A percentile compares a stretch with the other conserved stretches of the same genome.
Evolutionary conservation across 129 eudicot species (phyloP).

Genomic region (Flaveria sonorensis): DNA sequence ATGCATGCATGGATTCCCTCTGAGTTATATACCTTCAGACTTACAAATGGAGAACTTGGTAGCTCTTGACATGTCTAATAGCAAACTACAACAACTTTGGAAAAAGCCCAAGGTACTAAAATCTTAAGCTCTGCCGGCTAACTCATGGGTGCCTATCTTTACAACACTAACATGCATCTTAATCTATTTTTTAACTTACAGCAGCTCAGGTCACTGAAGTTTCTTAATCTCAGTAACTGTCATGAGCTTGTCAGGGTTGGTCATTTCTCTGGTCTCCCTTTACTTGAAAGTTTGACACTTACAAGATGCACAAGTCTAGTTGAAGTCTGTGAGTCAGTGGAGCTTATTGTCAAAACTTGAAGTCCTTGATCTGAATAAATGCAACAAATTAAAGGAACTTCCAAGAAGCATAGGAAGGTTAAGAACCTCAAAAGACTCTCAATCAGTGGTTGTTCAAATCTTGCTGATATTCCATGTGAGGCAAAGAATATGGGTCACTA

Average conservation of each 20-base stretch:
- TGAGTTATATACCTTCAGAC: slow-evolving; percentile 27
- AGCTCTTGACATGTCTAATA: not conserved
- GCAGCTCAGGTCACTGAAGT: slow-evolving; percentile 30
- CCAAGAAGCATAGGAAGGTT: slow-evolving; percentile 26
- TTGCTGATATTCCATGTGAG: not conserved
- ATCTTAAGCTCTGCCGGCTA: not conserved
- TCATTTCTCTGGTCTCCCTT: slow-evolving; percentile 28
- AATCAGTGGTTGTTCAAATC: slow-evolving; percentile 12
- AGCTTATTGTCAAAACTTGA: not conserved
- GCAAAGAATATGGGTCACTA: not conserved
- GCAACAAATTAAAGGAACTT: slow-evolving; percentile 14
- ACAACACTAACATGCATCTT: not conserved
- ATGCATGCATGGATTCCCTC: slow-evolving; percentile 37
- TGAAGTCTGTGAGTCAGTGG: slow-evolving; percentile 26
- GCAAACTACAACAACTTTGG: slow-evolving; percentile 21
- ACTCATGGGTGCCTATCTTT: not conserved
- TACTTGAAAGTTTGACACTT: slow-evolving; percentile 22
- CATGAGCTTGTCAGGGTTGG: slow-evolving; percentile 22
- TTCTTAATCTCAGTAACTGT: slow-evolving; percentile 25
- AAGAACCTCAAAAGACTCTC: not conserved
- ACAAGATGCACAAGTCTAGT: slow-evolving; percentile 18
- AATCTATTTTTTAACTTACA: not conserved
- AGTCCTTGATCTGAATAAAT: slow-evolving; percentile 17
- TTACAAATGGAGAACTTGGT: not conserved
- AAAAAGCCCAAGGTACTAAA: slow-evolving; percentile 16